Evolutionary conservation across 139 green algal genomes (phyloP), one percentile per base, ranked within the genome.

Genomic region (Zygnema cylindricum): DNA sequence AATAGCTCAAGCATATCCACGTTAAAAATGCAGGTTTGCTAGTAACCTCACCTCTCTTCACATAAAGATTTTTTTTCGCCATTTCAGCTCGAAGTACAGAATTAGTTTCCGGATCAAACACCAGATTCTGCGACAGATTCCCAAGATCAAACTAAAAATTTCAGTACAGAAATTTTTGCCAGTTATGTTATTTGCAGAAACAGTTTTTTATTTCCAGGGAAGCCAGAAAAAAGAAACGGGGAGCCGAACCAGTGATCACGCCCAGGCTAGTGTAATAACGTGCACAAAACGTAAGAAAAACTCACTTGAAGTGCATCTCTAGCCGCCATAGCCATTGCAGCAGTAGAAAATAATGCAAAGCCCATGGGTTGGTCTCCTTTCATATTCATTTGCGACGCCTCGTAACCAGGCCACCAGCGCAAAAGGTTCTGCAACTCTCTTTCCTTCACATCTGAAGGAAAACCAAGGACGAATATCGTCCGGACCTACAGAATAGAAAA

Each of bases 341-440:
- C 82, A 78, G 87, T 43, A 71, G 30, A 84, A 41, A 93, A 90
- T 0, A 93, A 55, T 25, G 76, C 91, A 76, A 94, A 92, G 2
- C 91, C 87, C 86, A 92, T 91, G 16, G 87, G 83, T 43, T 86
- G 84, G 1, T 92, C 83, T 30, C 57, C 84, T 69, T 86, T 91
- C 43, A 91, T 90, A 23, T 7, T 89, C 43, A 91, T 79, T 81
- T 86, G 91, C 30, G 36, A 82, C 42, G 96, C 95, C 93, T 98
- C 94, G 85, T 98, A 98, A 36, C 95, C 96, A 7, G 95, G 95
- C 77, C 98, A 88, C 88, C 98, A 98, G 2, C 96, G 93, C 42
- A 98, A 90, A 78, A 98, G 84, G 86, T 98, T 98, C 82, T 97
- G 97, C n/a, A 98, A 93, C 92, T 98, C 96, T 0, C 96, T 89